Evolutionary conservation across 495 filamentous ascomycete genomes (phyloP), one percentile per base, ranked within the genome.

Genomic region (Neurospora sp.): DNA sequence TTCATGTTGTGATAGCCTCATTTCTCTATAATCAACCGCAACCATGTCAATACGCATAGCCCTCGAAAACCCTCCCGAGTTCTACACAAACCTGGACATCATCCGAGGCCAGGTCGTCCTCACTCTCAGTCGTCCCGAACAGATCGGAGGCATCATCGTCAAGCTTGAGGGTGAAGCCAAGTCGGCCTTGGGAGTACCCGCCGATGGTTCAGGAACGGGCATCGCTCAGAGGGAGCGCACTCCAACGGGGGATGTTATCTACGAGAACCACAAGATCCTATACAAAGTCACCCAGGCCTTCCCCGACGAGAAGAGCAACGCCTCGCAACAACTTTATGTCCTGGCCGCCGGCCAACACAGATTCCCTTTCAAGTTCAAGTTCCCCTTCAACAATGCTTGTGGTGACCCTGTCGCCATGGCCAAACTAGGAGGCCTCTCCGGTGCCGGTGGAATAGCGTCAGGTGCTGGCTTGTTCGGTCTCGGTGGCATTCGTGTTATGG

Each of bases 361-460:
- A 77, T 98, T 96, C 80, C 92, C 93, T 3, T 99, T 99, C 79
- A 81, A 87, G 40, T 97, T 99, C 86, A 96, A 97, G 85, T 84
- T 99, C 17, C 94, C 94, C 8, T 92, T 98, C 84, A 98, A 99
- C 83, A 97, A 96, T 80, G 84, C 89, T 39, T 99, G 96, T 81
- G 85, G 84, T 70, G 83, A 87, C 71, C 84, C 79, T 8, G 79
- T 78, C 7, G 82, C 83, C 68, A 87, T 86, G 81, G 76, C 79
- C 65, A 74, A 76, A n/a, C 76, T 84, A 17, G 81, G 84, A 40
- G 86, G 85, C 59, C 69, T 85, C 10, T 81, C 78, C 45, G 81
- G 77, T 71, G n/a, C 81, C 31, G 78, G 79, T 22, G 81, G 81
- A n/a, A 75, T 75, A 35, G 80, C 72, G 37, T 73, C 74, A 4